Percentiles rank a stretch among this genome's conserved stretches.
Conservation (phyloP, 2,329 filamentous ascomycete genomes). For the Sporothrix inflata region DNA sequence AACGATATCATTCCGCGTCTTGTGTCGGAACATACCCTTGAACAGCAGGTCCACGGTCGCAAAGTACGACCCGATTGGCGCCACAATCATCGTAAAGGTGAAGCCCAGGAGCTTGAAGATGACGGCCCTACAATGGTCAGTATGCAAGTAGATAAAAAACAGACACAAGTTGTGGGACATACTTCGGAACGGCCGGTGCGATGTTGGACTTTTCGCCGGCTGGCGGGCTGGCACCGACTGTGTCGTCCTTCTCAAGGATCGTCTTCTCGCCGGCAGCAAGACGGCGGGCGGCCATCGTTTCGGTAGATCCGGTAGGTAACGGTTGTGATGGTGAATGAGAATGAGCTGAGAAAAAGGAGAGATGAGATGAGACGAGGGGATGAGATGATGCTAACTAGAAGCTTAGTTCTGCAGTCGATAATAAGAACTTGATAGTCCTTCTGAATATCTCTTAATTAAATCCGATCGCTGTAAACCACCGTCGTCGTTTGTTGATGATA, state of each 20-base stretch:
- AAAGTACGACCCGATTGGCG: constrained; percentile 90
- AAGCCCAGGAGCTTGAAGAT: constrained; percentile 90
- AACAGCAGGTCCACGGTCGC: constrained; percentile 76
- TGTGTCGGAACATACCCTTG: constrained; percentile 62
- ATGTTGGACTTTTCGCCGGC: constrained; percentile 68
- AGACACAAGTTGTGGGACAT: background rate
- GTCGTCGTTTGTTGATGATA: constrained; percentile 4
- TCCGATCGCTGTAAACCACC: background rate
- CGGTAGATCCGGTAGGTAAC: background rate
- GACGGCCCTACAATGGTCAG: constrained; percentile 62
- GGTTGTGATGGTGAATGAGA: background rate
- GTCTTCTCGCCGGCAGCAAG: constrained; percentile 68
- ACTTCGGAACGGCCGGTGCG: constrained; percentile 78
- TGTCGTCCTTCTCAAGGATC: constrained; percentile 63
- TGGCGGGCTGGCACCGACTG: constrained; percentile 45
- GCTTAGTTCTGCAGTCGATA: too few species aligned
- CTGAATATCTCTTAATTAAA: background rate
- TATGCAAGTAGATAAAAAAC: background rate
- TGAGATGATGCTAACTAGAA: background rate
- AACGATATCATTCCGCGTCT: too few species aligned
- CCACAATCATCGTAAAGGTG: constrained; percentile 85
- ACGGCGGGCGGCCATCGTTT: constrained; percentile 69
- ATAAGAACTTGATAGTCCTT: background rate
- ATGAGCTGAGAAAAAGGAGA: background rate
- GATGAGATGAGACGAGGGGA: background rate